phyloP scores from a whole-genome alignment of 768 basidiomycete genomes.

The Lactarius evosmus region DNA sequence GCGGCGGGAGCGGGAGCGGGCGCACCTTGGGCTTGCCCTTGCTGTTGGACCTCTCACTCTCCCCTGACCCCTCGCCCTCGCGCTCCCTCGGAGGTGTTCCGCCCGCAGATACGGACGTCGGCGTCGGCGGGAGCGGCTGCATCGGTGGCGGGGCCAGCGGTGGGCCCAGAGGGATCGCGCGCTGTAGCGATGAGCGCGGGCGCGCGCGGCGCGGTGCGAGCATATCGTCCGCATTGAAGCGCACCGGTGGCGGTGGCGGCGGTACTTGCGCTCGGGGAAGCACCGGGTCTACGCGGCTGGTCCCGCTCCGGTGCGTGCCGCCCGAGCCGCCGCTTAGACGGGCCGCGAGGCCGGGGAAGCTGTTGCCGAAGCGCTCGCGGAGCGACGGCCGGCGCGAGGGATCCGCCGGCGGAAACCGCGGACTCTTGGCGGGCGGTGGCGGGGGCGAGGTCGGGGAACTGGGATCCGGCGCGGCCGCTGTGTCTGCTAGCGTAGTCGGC shows the following conservation, averaged over 20 bases:
- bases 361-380: conserved; percentile 3
- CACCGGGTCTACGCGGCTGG: conserved; percentile 18
- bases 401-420: background rate
- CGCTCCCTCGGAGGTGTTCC: too few relatives aligned
- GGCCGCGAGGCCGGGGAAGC: background rate
- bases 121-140: conserved; percentile 1
- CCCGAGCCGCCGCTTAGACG: background rate
- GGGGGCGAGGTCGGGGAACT: background rate
- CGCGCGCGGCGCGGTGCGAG: conserved; percentile 10
- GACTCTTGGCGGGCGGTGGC: background rate
- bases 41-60: background rate
- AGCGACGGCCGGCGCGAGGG: background rate
- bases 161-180: background rate
- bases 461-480: background rate
- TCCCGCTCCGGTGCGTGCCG: background rate
- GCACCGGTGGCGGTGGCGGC: background rate
- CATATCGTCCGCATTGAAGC: conserved; percentile 20
- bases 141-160: background rate
- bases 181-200: background rate
- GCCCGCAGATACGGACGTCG: background rate
- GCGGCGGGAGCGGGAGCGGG: background rate
- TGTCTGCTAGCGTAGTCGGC: background rate
- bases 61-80: background rate
- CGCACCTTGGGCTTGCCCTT: background rate
- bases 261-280: background rate